Evolutionary conservation across 2,329 filamentous ascomycete genomes (phyloP).

Genomic region (Lasiodiplodia hormozganensis): DNA sequence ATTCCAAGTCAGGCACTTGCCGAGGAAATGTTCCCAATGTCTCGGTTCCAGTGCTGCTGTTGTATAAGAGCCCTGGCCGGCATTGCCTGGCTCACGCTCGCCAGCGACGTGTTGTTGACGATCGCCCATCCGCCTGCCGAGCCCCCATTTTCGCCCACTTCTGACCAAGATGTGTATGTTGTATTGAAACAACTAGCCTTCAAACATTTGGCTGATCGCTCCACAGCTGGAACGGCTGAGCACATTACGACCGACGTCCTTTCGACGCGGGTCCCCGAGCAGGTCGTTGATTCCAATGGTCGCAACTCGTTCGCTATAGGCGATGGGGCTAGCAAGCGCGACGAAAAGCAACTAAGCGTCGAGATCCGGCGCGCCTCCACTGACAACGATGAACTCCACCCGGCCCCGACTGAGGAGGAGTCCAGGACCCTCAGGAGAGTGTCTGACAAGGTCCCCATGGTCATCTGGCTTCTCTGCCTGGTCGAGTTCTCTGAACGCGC

Average conservation of each 20-base stretch:
- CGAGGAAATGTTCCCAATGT: background rate
- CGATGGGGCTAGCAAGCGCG: slow-evolving; percentile 6
- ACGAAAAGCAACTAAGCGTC: slow-evolving; percentile 8
- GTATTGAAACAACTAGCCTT: background rate
- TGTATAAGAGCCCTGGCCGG: slow-evolving; percentile 1
- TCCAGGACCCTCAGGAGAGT: slow-evolving; percentile 54
- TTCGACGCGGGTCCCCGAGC: slow-evolving; percentile 6
- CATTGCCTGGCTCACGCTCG: background rate
- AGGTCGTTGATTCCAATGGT: background rate
- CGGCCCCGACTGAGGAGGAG: slow-evolving; percentile 57
- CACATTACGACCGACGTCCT: slow-evolving; percentile 14
- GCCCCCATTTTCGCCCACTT: background rate
- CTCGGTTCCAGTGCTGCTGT: background rate
- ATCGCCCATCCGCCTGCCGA: background rate
- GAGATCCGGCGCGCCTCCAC: slow-evolving; percentile 2
- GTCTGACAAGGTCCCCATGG: slow-evolving; percentile 58
- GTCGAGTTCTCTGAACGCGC: slow-evolving; percentile 68
- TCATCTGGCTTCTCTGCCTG: slow-evolving; percentile 64
- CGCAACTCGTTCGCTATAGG: slow-evolving; percentile 9
- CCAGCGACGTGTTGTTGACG: slow-evolving; percentile 13
- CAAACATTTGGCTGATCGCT: background rate
- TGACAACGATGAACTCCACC: background rate
- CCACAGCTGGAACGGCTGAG: slow-evolving; percentile 10
- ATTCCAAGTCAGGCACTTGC: background rate
- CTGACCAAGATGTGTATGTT: slow-evolving; percentile 23